Base-by-base conservation (phyloP, 2,329 filamentous ascomycete genomes). In the Penicillium freii region DNA sequence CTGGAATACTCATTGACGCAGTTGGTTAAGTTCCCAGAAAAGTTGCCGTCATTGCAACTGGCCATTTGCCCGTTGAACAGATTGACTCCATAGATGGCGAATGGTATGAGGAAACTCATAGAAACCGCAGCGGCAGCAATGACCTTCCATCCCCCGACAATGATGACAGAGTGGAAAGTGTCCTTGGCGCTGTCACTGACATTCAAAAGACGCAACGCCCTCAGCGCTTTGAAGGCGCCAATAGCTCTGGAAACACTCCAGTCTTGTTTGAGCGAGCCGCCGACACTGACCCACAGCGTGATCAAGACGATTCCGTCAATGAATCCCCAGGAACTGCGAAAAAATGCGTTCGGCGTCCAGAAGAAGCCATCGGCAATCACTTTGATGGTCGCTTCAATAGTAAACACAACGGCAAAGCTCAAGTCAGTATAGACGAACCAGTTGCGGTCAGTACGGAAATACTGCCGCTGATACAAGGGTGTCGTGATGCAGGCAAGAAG, bases 381-480 rank as follows among this genome's bases (percentile, higher is more conserved):
- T 73, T 99, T 99, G 77, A 99, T 92, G 6, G 87, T 69, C 0
- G 92, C 91, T 74, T 99, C 94, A 7, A 90, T 71, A 0, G 89
- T 89, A 76, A 99, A 99, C 15, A 99, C 76, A 1, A 89, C 75
- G 2, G 93, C 92, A 71, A 99, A 99, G 7, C 90, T 88, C 74
- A 95, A 81, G 73, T 99, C 94, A 13, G 90, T 90, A 84, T 91
- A 97, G 6, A 95, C 89, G 71, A 97, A 97, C 94, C 95, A 99
- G 69, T 93, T 94, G 57, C 81, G 86, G 69, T 85, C 86, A 6
- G 73, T 78, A 52, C 84, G 73, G 66, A 92, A 93, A 70, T 97
- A 95, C 65, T 92, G 83, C 71, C 89, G 91, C 71, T 99, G 94
- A 71, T 95, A 99, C 17, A 99, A 79, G 0, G 94, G 94, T 1